A percentile compares a stretch with the other conserved stretches of the same genome.
Evolutionary conservation across 148 eudicot species (phyloP).

Genomic region (Persicaria tinctoria): DNA sequence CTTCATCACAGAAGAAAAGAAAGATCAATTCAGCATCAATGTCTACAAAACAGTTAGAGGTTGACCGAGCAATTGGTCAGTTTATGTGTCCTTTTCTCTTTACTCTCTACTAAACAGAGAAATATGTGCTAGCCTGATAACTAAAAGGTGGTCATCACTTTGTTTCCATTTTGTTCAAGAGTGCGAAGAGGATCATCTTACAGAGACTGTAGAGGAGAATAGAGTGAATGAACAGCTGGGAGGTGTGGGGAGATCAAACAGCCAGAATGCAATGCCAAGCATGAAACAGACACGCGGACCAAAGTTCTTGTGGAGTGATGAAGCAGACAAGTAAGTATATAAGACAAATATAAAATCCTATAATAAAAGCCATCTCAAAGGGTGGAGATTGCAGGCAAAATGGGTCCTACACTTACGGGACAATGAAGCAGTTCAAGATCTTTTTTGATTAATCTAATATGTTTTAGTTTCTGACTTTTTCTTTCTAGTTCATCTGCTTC

Average conservation of each 20-base stretch:
- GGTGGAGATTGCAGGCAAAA: neutral
- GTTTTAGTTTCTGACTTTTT: neutral
- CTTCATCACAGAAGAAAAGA: constrained; percentile 41
- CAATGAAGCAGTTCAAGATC: neutral
- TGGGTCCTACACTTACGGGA: neutral
- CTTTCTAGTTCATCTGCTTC: neutral
- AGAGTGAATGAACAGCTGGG: constrained; percentile 30
- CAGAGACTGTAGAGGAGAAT: constrained; percentile 29
- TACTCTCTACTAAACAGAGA: neutral
- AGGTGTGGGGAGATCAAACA: constrained; percentile 27
- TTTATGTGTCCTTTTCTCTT: constrained; percentile 13
- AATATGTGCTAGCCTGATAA: constrained; percentile 7
- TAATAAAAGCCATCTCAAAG: neutral
- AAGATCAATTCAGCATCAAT: constrained; percentile 34
- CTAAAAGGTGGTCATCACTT: neutral
- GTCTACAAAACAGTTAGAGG: constrained; percentile 26
- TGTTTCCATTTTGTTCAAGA: constrained; percentile 4
- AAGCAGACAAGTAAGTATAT: constrained; percentile 64
- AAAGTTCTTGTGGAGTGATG: constrained; percentile 75
- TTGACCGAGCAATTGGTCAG: constrained; percentile 24
- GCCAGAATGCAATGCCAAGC: constrained; percentile 44
- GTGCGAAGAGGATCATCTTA: constrained; percentile 18
- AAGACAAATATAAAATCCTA: neutral
- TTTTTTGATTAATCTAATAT: neutral
- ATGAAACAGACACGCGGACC: constrained; percentile 40